These are phyloP conservation scores for Chloranthus sessilifolius DNA, from an alignment of 164 flowering plant species.

Conservation along the genomic window DNA sequence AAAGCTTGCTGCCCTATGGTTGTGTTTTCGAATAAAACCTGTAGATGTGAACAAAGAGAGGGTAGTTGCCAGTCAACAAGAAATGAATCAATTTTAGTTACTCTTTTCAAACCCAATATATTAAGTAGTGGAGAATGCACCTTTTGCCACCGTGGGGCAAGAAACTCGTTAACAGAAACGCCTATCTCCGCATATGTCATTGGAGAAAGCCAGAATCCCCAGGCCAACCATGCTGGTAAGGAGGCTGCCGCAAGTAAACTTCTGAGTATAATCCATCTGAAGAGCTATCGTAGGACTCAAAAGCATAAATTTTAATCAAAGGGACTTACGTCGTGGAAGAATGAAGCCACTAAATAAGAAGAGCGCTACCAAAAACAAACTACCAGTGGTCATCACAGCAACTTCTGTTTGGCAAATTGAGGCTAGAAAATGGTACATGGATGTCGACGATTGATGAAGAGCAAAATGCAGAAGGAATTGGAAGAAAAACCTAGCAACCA, in stretches of 20 bases:
- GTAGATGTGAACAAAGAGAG: constrained; percentile 9
- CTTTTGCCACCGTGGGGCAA: constrained; percentile 52
- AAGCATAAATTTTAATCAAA: too few relatives aligned
- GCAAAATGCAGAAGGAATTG: constrained; percentile 40
- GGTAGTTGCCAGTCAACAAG: not conserved
- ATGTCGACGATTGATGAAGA: constrained; percentile 36
- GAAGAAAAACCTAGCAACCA: constrained; percentile 49
- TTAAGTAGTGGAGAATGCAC: constrained; percentile 14
- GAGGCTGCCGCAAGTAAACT: constrained; percentile 38
- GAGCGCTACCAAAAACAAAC: constrained; percentile 14
- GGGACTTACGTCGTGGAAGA: constrained; percentile 40
- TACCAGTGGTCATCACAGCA: constrained; percentile 22
- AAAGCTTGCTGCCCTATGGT: constrained; percentile 24
- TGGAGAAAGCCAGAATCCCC: constrained; percentile 55
- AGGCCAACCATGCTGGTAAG: constrained; percentile 40
- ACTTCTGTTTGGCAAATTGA: constrained; percentile 26
- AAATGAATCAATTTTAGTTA: not conserved
- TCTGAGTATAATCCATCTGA: not conserved
- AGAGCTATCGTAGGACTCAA: too few relatives aligned
- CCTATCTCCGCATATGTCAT: constrained; percentile 43
- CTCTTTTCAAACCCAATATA: not conserved
- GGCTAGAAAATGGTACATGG: constrained; percentile 54
- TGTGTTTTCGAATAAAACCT: constrained; percentile 21
- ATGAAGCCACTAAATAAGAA: constrained; percentile 50
- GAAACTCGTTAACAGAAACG: constrained; percentile 41